Conservation (phyloP, 176 grass and related monocot genomes). For the Zizania latifolia region DNA sequence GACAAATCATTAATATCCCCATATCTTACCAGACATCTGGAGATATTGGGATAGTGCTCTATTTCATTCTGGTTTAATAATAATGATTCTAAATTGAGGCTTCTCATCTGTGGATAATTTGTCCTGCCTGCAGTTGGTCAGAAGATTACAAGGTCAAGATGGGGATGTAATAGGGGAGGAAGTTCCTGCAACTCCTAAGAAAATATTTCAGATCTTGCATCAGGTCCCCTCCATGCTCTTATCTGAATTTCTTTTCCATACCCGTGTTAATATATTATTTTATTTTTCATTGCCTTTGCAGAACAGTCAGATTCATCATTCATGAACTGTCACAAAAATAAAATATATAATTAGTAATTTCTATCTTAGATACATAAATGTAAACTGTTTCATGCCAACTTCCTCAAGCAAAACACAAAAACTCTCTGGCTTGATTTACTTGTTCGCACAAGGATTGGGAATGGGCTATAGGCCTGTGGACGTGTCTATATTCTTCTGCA, state of each 20-base stretch:
- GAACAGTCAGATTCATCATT: too few species aligned
- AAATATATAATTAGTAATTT: neutral
- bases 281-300: too few species aligned
- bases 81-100: slow-evolving; percentile 3
- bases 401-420: neutral
- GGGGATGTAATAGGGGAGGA: slow-evolving; percentile 85
- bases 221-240: slow-evolving; percentile 87
- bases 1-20: neutral
- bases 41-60: neutral
- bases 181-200: slow-evolving; percentile 82
- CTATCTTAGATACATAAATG: neutral
- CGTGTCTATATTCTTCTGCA: slow-evolving; percentile 7
- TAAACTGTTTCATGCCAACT: neutral
- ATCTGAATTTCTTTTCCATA: slow-evolving; percentile 24
- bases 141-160: slow-evolving; percentile 93
- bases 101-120: slow-evolving; percentile 11
- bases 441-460: neutral
- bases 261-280: too few species aligned
- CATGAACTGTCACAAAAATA: slow-evolving; percentile 13
- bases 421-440: neutral
- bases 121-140: slow-evolving; percentile 73
- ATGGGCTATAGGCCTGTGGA: neutral
- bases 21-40: neutral
- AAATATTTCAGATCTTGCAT: slow-evolving; percentile 98
- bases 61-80: neutral